Conservation (phyloP, 306 rosid species). For the Alnus glutinosa region DNA sequence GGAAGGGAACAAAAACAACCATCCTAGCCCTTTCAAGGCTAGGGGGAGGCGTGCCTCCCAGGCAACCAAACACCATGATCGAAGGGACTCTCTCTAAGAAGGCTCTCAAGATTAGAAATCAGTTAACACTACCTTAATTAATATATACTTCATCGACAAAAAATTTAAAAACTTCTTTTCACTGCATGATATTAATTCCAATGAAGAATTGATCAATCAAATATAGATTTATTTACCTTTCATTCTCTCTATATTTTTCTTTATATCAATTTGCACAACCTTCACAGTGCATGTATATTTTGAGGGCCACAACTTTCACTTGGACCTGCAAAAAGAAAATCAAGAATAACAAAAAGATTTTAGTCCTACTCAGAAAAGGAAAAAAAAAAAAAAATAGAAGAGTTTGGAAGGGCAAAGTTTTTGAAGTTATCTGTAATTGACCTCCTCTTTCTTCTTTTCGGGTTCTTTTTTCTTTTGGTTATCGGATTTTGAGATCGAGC, state of each 20-base stretch:
- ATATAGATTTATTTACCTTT: constrained; percentile 33
- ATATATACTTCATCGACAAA: neutral
- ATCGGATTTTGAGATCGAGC: constrained; percentile 25
- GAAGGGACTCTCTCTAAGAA: no score
- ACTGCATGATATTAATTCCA: no score
- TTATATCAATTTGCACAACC: constrained; percentile 66
- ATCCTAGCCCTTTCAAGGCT: no score
- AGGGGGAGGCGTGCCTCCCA: no score
- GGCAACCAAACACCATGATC: no score
- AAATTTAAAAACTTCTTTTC: neutral
- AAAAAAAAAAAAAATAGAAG: no score
- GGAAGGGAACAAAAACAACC: no score
- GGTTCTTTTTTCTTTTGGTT: constrained; percentile 17
- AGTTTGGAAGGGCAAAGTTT: neutral
- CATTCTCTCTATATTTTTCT: constrained; percentile 48
- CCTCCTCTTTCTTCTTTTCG: constrained; percentile 41
- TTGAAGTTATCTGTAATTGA: neutral
- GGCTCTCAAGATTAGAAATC: no score
- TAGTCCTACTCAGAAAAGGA: no score
- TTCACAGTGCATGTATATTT: constrained; percentile 64
- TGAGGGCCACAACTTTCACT: constrained; percentile 55
- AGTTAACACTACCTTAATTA: neutral
- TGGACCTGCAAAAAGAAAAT: constrained; percentile 19
- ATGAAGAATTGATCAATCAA: neutral
- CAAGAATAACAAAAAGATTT: neutral